These are phyloP conservation scores for Pythium utonaiense DNA, from an alignment of 352 stramenopile genomes.

Conservation along the genomic window DNA sequence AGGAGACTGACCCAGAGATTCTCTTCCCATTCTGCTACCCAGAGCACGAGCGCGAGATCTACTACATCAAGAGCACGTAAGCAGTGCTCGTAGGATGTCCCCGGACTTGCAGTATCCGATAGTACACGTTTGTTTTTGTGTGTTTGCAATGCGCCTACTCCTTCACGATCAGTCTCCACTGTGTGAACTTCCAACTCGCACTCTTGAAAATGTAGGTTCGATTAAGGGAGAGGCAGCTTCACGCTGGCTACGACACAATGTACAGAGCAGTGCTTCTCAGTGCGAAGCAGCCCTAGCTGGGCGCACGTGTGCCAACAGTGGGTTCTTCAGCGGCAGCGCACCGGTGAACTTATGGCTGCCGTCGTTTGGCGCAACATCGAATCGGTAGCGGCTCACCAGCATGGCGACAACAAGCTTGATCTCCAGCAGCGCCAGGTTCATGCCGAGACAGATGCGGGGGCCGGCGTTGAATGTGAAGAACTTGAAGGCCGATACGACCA, in stretches of 20 bases:
- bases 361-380: slow-evolving; percentile 18
- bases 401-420: slow-evolving; percentile 33
- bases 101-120: no score
- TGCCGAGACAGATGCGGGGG: slow-evolving; percentile 38
- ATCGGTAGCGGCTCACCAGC: slow-evolving; percentile 33
- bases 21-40: no score
- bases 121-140: no score
- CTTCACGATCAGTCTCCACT: no score
- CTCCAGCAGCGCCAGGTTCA: slow-evolving; percentile 41
- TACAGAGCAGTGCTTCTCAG: not conserved
- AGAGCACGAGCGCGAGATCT: no score
- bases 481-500: slow-evolving; percentile 29
- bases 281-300: not conserved
- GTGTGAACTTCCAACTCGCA: no score
- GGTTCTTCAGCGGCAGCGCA: slow-evolving; percentile 7
- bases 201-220: no score
- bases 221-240: no score
- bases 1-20: no score
- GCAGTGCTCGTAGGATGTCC: no score
- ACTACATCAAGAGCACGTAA: no score
- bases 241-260: not conserved
- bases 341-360: slow-evolving; percentile 10
- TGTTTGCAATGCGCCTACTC: no score
- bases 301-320: slow-evolving; percentile 1
- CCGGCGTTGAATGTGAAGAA: slow-evolving; percentile 40